A percentile compares a stretch with the other conserved stretches of the same genome.
These are phyloP conservation scores for Colletotrichum noveboracense DNA, from an alignment of 2,329 filamentous ascomycete genomes.

Conservation along the genomic window DNA sequence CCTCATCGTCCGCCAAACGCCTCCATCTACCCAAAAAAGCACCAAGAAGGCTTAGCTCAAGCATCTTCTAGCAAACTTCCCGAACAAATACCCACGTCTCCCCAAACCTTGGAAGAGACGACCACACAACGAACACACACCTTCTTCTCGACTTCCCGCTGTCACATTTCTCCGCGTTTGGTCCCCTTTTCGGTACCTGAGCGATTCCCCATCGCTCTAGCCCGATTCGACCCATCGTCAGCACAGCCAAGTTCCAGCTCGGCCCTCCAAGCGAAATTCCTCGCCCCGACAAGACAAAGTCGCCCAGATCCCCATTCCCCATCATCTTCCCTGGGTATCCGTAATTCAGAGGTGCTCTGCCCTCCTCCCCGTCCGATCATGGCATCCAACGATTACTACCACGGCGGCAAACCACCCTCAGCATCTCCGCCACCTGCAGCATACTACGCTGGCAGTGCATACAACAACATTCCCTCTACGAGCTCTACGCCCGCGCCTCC, in stretches of 20 bases:
- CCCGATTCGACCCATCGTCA: background rate
- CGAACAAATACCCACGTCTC: constrained; percentile 19
- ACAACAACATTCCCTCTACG: constrained; percentile 47
- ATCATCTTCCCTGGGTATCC: background rate
- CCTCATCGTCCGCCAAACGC: background rate
- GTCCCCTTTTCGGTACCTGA: constrained; percentile 14
- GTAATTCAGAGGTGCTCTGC: background rate
- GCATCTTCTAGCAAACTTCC: background rate
- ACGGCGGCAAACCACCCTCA: constrained; percentile 43
- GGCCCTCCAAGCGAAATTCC: constrained; percentile 20
- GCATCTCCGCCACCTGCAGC: constrained; percentile 43
- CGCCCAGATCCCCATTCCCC: constrained; percentile 9
- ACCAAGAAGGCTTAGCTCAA: background rate
- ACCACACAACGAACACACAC: constrained; percentile 1
- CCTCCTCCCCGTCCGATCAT: constrained; percentile 42
- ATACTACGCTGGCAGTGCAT: constrained; percentile 40
- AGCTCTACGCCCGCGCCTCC: constrained; percentile 42
- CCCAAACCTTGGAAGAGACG: background rate
- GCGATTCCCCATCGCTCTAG: constrained; percentile 7
- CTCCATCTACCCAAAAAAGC: background rate
- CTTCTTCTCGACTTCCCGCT: constrained; percentile 8
- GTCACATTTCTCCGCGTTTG: constrained; percentile 21
- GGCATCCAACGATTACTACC: constrained; percentile 72
- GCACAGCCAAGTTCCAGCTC: background rate
- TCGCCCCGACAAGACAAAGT: background rate